Percentiles rank a stretch among this genome's conserved stretches.
Evolutionary conservation across 2,329 filamentous ascomycete genomes (phyloP).

Genomic region (Calonectria hongkongensis): DNA sequence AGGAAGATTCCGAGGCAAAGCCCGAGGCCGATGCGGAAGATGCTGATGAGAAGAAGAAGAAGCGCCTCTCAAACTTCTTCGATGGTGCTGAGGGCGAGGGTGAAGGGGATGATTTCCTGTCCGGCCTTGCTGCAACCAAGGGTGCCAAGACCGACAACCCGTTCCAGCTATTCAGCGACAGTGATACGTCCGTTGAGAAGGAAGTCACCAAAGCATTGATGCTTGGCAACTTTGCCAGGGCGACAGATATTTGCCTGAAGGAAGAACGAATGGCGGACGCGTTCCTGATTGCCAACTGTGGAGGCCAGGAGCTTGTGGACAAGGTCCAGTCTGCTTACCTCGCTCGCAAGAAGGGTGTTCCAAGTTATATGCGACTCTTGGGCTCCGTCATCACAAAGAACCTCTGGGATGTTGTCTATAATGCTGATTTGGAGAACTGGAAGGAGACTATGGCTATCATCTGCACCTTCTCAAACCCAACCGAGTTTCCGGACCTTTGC

Average conservation of each 20-base stretch:
- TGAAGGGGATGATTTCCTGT: constrained; percentile 90
- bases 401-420: constrained; percentile 98
- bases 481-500: constrained; percentile 95
- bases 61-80: constrained; percentile 86
- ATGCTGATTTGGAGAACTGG: constrained; percentile 94
- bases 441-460: constrained; percentile 97
- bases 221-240: constrained; percentile 92
- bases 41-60: constrained; percentile 72
- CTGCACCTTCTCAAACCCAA: constrained; percentile 94
- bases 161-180: constrained; percentile 90
- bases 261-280: constrained; percentile 95
- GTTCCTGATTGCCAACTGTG: constrained; percentile 98
- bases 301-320: constrained; percentile 93
- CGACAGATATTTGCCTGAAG: constrained; percentile 90
- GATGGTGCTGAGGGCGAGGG: constrained; percentile 78
- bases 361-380: constrained; percentile 93
- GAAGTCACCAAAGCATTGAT: constrained; percentile 91
- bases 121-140: constrained; percentile 89
- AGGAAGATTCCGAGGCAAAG: constrained; percentile 49
- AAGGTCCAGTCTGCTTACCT: constrained; percentile 96
- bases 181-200: constrained; percentile 90
- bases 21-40: constrained; percentile 56
- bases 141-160: constrained; percentile 95
- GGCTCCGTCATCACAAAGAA: constrained; percentile 97
- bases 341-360: constrained; percentile 85